Percentiles rank a stretch among this genome's conserved stretches.
Evolutionary conservation across 441 rosid species (phyloP).

Genomic region (Euphorbia schlechtendalii): DNA sequence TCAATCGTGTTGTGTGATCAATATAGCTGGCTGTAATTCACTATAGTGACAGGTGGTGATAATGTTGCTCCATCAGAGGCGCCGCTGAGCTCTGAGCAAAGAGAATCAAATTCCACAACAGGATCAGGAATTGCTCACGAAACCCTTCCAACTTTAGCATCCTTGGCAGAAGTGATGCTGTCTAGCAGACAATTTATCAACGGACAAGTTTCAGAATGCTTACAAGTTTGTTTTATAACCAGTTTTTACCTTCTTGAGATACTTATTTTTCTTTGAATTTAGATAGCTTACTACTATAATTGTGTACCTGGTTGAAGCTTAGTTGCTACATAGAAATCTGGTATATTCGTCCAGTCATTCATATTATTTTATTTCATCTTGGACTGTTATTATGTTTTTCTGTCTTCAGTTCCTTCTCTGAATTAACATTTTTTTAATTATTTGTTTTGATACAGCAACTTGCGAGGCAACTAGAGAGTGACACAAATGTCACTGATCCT

Average conservation of each 20-base stretch:
- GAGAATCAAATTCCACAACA: slow-evolving; percentile 29
- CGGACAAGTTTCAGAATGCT: slow-evolving; percentile 54
- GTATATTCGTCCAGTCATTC: background rate
- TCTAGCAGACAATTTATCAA: slow-evolving; percentile 52
- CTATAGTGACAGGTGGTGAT: slow-evolving; percentile 34
- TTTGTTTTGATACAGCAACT: slow-evolving; percentile 36
- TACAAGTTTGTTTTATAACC: slow-evolving; percentile 35
- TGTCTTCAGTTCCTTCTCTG: background rate
- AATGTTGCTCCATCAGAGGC: slow-evolving; percentile 29
- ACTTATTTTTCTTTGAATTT: slow-evolving; percentile 5
- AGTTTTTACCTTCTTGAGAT: background rate
- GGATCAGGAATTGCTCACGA: slow-evolving; percentile 30
- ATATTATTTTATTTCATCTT: background rate
- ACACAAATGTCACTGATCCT: slow-evolving; percentile 41
- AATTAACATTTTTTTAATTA: background rate
- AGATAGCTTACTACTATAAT: background rate
- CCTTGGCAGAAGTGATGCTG: slow-evolving; percentile 51
- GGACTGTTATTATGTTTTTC: background rate
- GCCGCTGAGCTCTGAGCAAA: slow-evolving; percentile 26
- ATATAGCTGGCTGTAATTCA: slow-evolving; percentile 20
- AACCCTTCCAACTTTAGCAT: slow-evolving; percentile 67
- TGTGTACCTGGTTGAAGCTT: slow-evolving; percentile 3
- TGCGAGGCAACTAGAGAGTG: slow-evolving; percentile 48
- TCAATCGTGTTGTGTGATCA: background rate
- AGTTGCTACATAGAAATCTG: background rate